Conservation (phyloP, 1,284 basidiomycete species). For the Cerioporus squamosus region DNA sequence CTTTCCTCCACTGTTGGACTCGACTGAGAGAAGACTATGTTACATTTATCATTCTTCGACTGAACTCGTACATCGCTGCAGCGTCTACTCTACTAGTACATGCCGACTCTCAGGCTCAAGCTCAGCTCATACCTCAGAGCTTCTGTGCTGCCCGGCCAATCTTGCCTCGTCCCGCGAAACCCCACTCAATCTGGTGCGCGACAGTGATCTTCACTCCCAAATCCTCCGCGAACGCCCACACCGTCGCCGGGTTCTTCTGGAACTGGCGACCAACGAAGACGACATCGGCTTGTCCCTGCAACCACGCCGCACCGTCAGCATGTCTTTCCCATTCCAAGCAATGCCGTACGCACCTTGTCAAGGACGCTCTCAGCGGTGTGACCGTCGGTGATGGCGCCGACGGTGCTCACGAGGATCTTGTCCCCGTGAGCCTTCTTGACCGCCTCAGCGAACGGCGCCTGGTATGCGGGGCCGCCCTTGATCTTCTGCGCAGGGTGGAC, state of each 20-base stretch:
- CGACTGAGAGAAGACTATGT: no score
- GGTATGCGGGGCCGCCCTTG: constrained; percentile 44
- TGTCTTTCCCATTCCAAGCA: not conserved
- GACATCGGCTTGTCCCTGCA: constrained; percentile 44
- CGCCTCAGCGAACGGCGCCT: constrained; percentile 52
- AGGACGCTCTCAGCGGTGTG: constrained; percentile 66
- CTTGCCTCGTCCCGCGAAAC: constrained; percentile 38
- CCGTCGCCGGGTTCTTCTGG: constrained; percentile 57
- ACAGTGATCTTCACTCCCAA: constrained; percentile 47
- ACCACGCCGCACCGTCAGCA: not conserved
- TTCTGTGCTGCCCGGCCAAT: constrained; percentile 10
- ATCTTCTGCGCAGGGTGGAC: constrained; percentile 42
- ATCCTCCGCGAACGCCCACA: constrained; percentile 57
- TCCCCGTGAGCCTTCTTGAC: constrained; percentile 49
- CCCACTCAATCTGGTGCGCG: constrained; percentile 59
- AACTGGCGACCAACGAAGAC: constrained; percentile 59
- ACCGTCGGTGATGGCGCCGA: constrained; percentile 66
- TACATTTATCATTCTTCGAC: no score
- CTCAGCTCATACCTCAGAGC: not conserved
- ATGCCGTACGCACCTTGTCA: constrained; percentile 35
- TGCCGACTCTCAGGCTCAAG: no score
- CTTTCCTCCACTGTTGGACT: no score
- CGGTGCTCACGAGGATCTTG: constrained; percentile 54
- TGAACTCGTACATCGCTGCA: no score
- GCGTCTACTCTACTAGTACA: no score